Evolutionary conservation across 768 basidiomycete genomes (phyloP).

Genomic region (Holtermanniella nyarrowii): DNA sequence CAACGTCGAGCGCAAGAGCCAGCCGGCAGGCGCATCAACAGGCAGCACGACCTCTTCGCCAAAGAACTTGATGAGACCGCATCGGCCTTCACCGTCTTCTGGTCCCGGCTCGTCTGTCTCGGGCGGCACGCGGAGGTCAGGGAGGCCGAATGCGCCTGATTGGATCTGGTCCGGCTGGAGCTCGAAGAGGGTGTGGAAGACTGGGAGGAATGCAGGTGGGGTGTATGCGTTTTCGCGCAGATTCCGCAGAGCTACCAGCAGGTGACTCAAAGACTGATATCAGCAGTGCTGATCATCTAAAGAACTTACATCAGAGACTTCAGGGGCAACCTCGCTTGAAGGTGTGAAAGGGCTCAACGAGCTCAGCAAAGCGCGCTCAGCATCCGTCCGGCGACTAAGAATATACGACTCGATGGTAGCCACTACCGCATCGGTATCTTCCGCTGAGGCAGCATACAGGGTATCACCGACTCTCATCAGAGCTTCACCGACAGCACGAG

Average conservation of each 20-base stretch:
- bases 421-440: slow-evolving; percentile 60
- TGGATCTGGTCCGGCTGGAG: slow-evolving; percentile 53
- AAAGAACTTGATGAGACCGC: slow-evolving; percentile 22
- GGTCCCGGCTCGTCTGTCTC: slow-evolving; percentile 18
- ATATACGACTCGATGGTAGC: slow-evolving; percentile 57
- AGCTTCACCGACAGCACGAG: slow-evolving; percentile 35
- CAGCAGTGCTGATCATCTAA: slow-evolving; percentile 2
- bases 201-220: slow-evolving; percentile 46
- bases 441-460: slow-evolving; percentile 53
- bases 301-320: slow-evolving; percentile 10
- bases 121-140: slow-evolving; percentile 28
- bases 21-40: slow-evolving; percentile 62
- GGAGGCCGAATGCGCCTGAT: slow-evolving; percentile 4
- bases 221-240: slow-evolving; percentile 56
- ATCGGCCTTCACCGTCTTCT: slow-evolving; percentile 33
- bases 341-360: slow-evolving; percentile 42
- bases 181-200: slow-evolving; percentile 38
- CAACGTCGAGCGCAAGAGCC: slow-evolving; percentile 63
- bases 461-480: slow-evolving; percentile 47
- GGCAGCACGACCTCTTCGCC: slow-evolving; percentile 57
- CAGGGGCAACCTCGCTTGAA: slow-evolving; percentile 5
- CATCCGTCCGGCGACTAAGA: slow-evolving; percentile 49
- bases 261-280: slow-evolving; percentile 62
- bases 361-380: slow-evolving; percentile 58
- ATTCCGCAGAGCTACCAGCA: slow-evolving; percentile 53